Conservation (phyloP, 257 asterid species). For the Rubia yunnanensis region DNA sequence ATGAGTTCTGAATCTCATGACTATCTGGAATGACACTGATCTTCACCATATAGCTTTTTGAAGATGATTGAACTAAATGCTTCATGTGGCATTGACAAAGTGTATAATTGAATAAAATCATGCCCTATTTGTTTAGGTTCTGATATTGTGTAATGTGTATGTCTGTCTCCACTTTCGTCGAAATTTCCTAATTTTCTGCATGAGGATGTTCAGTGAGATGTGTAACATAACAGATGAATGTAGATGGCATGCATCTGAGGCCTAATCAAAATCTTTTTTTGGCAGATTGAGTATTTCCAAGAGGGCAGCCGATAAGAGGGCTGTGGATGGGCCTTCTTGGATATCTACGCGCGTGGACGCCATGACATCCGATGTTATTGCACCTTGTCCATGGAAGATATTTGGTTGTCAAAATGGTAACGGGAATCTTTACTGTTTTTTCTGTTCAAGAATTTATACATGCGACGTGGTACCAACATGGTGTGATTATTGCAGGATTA, state of each 20-base stretch:
- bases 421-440: background rate
- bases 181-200: background rate
- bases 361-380: constrained; percentile 66
- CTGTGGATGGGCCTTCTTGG: constrained; percentile 31
- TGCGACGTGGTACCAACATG: constrained; percentile 1
- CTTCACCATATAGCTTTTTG: background rate
- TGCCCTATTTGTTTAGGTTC: background rate
- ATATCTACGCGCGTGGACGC: constrained; percentile 45
- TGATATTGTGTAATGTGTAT: background rate
- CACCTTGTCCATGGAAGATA: constrained; percentile 88
- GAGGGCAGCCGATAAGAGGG: constrained; percentile 32
- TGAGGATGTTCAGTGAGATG: background rate
- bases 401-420: constrained; percentile 81
- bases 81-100: background rate
- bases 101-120: background rate
- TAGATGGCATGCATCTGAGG: background rate
- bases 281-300: constrained; percentile 55
- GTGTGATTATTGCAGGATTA: constrained; percentile 45
- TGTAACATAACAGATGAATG: background rate
- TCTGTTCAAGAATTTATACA: background rate
- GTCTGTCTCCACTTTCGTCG: background rate
- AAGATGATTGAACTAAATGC: background rate
- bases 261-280: background rate
- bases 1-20: background rate
- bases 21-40: background rate